A percentile compares a stretch with the other conserved stretches of the same genome.
Evolutionary conservation across 208 protist species (phyloP).

Genomic region (Acanthamoeba culbertsoni): DNA sequence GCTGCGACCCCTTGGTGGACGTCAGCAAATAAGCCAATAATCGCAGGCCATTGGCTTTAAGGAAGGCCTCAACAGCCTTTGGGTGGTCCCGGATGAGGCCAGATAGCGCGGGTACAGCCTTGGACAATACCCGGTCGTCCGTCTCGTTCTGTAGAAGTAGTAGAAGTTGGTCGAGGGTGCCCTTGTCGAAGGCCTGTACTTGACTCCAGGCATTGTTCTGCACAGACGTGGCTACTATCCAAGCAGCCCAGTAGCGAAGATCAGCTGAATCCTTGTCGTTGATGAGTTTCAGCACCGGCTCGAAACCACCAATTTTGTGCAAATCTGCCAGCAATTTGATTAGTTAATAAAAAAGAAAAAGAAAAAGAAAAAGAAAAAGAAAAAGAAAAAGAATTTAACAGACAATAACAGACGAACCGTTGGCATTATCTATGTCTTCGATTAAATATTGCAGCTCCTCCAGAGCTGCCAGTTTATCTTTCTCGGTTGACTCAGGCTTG

Average conservation of each 20-base stretch:
- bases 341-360: neutral
- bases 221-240: neutral
- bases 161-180: neutral
- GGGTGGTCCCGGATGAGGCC: neutral
- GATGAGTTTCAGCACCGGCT: neutral
- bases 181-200: neutral
- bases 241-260: neutral
- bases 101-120: neutral
- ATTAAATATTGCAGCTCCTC: neutral
- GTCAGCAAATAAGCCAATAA: neutral
- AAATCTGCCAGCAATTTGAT: neutral
- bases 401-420: neutral
- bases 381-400: neutral
- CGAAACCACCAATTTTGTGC: constrained; percentile 10
- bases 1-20: neutral
- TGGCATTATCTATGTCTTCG: neutral
- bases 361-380: neutral
- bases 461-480: neutral
- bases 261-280: neutral
- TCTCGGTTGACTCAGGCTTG: neutral
- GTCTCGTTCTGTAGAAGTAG: constrained; percentile 20
- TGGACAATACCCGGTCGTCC: neutral
- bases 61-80: constrained; percentile 6
- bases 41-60: constrained; percentile 17
- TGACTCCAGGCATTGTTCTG: constrained; percentile 28